Evolutionary conservation across 2,329 filamentous ascomycete genomes (phyloP).

Genomic region (Pezicula radicicola): DNA sequence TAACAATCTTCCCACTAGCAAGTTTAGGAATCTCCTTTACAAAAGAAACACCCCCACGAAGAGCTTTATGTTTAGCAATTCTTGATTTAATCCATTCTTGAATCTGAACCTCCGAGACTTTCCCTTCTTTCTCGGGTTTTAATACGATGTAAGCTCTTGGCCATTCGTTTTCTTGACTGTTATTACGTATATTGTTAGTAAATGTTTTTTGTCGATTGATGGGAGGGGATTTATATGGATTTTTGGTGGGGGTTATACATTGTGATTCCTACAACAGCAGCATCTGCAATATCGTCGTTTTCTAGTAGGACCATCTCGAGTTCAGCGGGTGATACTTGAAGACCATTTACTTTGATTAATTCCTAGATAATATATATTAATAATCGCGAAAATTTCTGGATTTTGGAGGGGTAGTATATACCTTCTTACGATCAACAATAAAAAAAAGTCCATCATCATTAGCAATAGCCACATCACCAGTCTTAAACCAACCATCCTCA

Average conservation of each 20-base stretch:
- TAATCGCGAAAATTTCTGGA: neutral
- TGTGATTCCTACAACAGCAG: slow-evolving; percentile 54
- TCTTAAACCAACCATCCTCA: slow-evolving; percentile 54
- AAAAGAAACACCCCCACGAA: slow-evolving; percentile 65
- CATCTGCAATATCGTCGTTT: slow-evolving; percentile 44
- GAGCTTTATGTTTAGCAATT: slow-evolving; percentile 61
- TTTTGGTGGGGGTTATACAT: slow-evolving; percentile 12
- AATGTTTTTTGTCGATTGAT: too few relatives aligned
- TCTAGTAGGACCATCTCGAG: slow-evolving; percentile 31
- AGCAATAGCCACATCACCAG: slow-evolving; percentile 63
- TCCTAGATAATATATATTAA: slow-evolving; percentile 39
- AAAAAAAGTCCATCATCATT: slow-evolving; percentile 52
- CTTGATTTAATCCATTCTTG: slow-evolving; percentile 53
- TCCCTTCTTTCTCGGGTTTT: slow-evolving; percentile 28
- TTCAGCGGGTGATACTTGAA: slow-evolving; percentile 38
- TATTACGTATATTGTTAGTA: slow-evolving; percentile 5
- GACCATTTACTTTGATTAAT: slow-evolving; percentile 37
- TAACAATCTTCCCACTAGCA: slow-evolving; percentile 54
- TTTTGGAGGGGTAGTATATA: neutral
- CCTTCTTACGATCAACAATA: slow-evolving; percentile 70
- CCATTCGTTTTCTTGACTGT: slow-evolving; percentile 48
- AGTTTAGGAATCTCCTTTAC: slow-evolving; percentile 65
- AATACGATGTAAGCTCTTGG: slow-evolving; percentile 56
- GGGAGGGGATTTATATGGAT: too few relatives aligned
- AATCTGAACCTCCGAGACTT: slow-evolving; percentile 49